phyloP scores from a whole-genome alignment of 1,284 basidiomycete genomes.

The Rhodotorula sp. region DNA sequence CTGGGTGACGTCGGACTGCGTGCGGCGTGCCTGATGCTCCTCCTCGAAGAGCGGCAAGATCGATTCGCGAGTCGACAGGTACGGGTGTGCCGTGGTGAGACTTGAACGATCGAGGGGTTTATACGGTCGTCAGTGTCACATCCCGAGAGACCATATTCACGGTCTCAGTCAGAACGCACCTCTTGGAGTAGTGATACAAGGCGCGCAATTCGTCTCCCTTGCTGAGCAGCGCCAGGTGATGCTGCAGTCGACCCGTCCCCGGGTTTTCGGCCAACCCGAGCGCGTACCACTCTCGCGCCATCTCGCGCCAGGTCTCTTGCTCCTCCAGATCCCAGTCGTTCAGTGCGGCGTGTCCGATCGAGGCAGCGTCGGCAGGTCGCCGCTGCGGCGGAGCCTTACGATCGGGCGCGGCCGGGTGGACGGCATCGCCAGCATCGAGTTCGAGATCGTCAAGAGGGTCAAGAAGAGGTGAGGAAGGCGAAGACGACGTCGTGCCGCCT shows the following conservation, averaged over 20 bases:
- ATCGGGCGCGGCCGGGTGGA: background rate
- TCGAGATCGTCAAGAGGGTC: background rate
- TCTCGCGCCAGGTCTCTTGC: slow-evolving; percentile 84
- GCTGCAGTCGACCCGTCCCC: slow-evolving; percentile 85
- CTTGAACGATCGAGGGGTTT: slow-evolving; percentile 19
- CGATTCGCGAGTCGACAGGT: slow-evolving; percentile 78
- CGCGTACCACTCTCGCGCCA: slow-evolving; percentile 91
- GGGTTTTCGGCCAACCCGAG: slow-evolving; percentile 82
- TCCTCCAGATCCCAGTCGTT: slow-evolving; percentile 84
- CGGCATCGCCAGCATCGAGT: background rate
- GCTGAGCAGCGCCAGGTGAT: slow-evolving; percentile 86
- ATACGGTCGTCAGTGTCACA: background rate
- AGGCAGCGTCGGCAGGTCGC: slow-evolving; percentile 50
- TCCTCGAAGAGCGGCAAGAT: slow-evolving; percentile 79
- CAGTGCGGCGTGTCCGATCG: slow-evolving; percentile 82
- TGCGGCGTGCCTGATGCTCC: slow-evolving; percentile 59
- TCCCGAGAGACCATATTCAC: slow-evolving; percentile 45
- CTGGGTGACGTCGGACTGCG: slow-evolving; percentile 65
- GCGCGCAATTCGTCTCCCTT: slow-evolving; percentile 76
- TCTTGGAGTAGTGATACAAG: slow-evolving; percentile 93
- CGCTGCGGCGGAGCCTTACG: background rate
- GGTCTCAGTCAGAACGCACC: slow-evolving; percentile 55
- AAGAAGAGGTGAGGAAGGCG: background rate
- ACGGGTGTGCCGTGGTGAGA: slow-evolving; percentile 83
- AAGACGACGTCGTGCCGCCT: background rate